Base-by-base conservation (phyloP, 148 eudicot species). In the Vaccinium myrtillus region DNA sequence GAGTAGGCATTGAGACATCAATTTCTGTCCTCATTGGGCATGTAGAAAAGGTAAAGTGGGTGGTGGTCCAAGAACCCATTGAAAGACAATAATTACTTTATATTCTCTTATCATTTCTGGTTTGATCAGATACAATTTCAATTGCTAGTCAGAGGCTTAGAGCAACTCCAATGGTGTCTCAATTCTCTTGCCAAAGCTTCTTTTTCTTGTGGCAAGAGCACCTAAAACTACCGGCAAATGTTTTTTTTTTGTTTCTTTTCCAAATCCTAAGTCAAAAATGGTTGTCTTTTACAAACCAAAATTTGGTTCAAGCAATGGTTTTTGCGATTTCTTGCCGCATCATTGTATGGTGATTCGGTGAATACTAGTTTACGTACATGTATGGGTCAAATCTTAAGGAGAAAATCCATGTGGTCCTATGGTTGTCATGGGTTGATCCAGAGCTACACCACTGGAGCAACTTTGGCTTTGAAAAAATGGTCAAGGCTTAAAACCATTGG, bases 21-120 rank as follows among this genome's bases (percentile, higher is more conserved):
- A 51, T 92, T 79, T 88, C 91, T 84, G 58, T 85, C 67, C 89
- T 90, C 81, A 74, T 19, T 86, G 84, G 84, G 49, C 89, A 85
- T 83, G 87, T 92, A 73, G 85, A 92, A 83, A 90, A 94, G 99
- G 99, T 94, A 91, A 86, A 77, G 16, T 32, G 13, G 14, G 15
- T 71, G 11, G 43, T 80, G 86, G 85, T 79, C 84, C 86, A 83
- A 8, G 16, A 75, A 71, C 21, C 46, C 27, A 49, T 30, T 18
- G 25, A 32, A 27, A 67, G 21, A 61, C 76, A 63, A 59, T 25
- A 51, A 2, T 70, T 14, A 81, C 27, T 48, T 21, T 6, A 14
- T 25, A 16, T 78, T 46, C 27, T 69, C 25, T 53, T 32, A 73
- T 81, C 51, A 75, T 81, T 49, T 58, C 70, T 77, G 15, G 84